These are phyloP conservation scores for Termitomyces sp. DNA, from an alignment of 768 basidiomycete species.

Conservation along the genomic window DNA sequence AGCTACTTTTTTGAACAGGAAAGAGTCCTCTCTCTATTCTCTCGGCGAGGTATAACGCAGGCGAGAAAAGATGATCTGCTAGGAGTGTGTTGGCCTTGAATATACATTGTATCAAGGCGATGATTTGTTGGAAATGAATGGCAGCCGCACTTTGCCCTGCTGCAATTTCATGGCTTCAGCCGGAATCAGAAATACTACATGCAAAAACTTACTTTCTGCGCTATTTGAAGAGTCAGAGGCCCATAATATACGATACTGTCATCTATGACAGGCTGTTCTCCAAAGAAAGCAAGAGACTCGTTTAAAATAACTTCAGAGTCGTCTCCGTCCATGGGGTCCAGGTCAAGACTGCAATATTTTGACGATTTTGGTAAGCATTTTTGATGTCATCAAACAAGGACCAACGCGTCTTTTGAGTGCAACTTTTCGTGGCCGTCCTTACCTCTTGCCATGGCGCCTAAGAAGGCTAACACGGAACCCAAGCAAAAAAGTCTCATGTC, in stretches of 20 bases:
- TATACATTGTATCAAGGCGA: conserved; percentile 6
- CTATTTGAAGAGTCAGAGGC: conserved; percentile 45
- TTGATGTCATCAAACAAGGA: conserved; percentile 22
- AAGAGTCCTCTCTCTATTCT: conserved; percentile 53
- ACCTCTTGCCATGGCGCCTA: conserved; percentile 29
- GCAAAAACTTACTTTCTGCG: conserved; percentile 45
- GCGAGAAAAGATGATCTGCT: conserved; percentile 72
- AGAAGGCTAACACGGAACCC: conserved; percentile 34
- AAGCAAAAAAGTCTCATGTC: conserved; percentile 71
- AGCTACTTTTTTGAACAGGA: conserved; percentile 24
- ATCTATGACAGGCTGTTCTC: conserved; percentile 35
- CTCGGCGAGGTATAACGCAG: conserved; percentile 60
- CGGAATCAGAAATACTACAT: not conserved
- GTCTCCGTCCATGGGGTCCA: conserved; percentile 5
- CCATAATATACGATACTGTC: conserved; percentile 46
- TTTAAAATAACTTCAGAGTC: conserved; percentile 44
- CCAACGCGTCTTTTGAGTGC: conserved; percentile 24
- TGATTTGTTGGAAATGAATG: not conserved
- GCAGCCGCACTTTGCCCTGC: conserved; percentile 53
- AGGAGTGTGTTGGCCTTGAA: conserved; percentile 62
- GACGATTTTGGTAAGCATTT: not conserved
- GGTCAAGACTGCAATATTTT: not conserved
- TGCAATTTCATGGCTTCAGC: conserved; percentile 15
- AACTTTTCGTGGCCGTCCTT: not conserved
- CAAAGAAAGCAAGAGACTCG: conserved; percentile 49